Conservation (phyloP, 1,284 basidiomycete genomes). For the Puccinia horiana region DNA sequence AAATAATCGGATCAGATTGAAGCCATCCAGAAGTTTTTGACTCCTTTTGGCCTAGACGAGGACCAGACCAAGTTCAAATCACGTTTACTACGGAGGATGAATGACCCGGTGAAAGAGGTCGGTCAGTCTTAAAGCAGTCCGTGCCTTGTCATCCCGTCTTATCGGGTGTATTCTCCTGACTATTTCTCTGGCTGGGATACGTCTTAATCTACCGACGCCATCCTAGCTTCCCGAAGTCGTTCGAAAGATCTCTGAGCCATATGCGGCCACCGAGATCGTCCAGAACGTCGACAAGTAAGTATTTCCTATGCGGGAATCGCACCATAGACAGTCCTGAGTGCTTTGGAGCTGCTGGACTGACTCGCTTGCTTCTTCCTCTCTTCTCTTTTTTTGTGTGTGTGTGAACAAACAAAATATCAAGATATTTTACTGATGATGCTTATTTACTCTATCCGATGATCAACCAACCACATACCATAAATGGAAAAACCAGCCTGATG, state of each 20-base stretch:
- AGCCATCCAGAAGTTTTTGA: neutral
- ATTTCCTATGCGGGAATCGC: neutral
- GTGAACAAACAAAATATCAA: neutral
- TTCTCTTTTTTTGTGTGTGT: neutral
- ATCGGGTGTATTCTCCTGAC: neutral
- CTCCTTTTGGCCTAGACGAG: neutral
- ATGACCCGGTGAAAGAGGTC: slow-evolving; percentile 34
- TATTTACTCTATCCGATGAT: slow-evolving; percentile 27
- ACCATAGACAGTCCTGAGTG: neutral
- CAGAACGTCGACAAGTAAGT: slow-evolving; percentile 31
- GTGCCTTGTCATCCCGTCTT: neutral
- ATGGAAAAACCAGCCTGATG: slow-evolving; percentile 23
- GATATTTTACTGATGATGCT: slow-evolving; percentile 45
- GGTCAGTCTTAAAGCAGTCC: neutral
- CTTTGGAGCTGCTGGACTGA: neutral
- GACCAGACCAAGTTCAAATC: neutral
- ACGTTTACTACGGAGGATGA: neutral
- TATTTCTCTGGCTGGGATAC: neutral
- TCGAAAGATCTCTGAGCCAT: slow-evolving; percentile 40
- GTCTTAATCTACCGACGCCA: too few species aligned
- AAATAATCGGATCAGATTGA: too few species aligned
- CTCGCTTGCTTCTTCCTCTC: neutral
- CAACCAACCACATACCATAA: slow-evolving; percentile 21
- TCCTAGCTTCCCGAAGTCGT: slow-evolving; percentile 30
- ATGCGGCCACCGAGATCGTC: slow-evolving; percentile 32